Base-by-base conservation (phyloP, 192 early-diverging fungal genomes). In the Paraglomus brasilianum region DNA sequence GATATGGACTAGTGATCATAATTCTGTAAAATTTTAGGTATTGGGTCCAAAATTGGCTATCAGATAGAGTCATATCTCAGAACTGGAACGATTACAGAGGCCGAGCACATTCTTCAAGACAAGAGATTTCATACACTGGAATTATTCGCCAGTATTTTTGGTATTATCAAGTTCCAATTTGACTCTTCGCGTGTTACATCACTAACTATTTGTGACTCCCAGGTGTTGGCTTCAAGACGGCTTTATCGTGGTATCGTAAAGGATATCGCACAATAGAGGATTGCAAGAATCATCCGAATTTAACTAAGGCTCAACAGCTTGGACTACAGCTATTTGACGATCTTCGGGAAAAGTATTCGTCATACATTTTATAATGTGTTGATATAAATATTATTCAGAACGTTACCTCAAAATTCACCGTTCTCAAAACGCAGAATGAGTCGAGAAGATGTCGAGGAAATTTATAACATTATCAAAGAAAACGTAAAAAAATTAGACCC, bases 201-300 rank as follows among this genome's bases (percentile, higher is more conserved):
- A 5, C 11, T 42, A 42, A 14, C 17, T 22, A 42, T 62, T 62
- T 2, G 2, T 40, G 11, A 24, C 39, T n/a, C 13, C 14, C 8
- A 75, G 74, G 74, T 15, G 69, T 66, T 42, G 74, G 74, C 0
- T 13, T 30, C 24, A 48, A 58, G 6, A 70, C 67, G 24, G 75
- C 75, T 8, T 13, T 46, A 14, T 14, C 41, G 30, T 77, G 75
- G 75, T 77, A 69, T 58, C 43, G 58, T 39, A 51, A 50, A 42
- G 75, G 75, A 4, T 77, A 73, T 61, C 48, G 61, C n/a, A 46
- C 67, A 9, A 47, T 77, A 17, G 61, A 73, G 15, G 72, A 77
- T 21, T 52, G 69, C 0, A 48, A 50, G 19, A 36, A 73, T n/a
- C 44, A 73, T 56, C 72, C 66, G n/a, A 42, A 53, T 38, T 44